Percentiles rank a stretch among this genome's conserved stretches.
phyloP scores from a whole-genome alignment of 176 grass and related monocot species.

The Typha latifolia region DNA sequence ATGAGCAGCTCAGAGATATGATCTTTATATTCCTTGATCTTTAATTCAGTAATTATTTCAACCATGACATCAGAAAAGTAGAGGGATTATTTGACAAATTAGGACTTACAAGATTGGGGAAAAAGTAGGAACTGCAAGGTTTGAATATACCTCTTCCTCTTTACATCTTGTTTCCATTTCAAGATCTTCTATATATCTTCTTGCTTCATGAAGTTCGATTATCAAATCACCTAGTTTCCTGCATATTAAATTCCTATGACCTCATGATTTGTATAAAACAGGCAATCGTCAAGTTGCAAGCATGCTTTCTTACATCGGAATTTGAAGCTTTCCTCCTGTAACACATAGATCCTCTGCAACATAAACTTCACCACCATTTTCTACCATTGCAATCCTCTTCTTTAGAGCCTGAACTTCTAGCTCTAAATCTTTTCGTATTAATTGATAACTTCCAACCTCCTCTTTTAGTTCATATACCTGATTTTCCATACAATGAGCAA shows the following conservation, averaged over 20 bases:
- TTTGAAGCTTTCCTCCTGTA: constrained; percentile 4
- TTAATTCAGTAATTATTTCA: constrained; percentile 10
- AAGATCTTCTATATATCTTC: constrained; percentile 46
- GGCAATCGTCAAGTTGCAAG: neutral
- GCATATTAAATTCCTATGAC: neutral
- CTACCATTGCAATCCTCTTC: constrained; percentile 25
- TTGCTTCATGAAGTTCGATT: constrained; percentile 53
- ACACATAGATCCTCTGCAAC: constrained; percentile 20
- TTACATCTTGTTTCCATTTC: constrained; percentile 39
- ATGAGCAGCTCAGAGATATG: constrained; percentile 69
- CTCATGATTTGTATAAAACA: neutral
- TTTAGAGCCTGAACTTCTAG: constrained; percentile 29
- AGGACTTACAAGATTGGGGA: constrained; percentile 11
- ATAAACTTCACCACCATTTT: constrained; percentile 36
- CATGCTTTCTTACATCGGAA: constrained; percentile 31
- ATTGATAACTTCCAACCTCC: constrained; percentile 64
- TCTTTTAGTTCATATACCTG: constrained; percentile 74
- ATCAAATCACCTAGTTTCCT: constrained; percentile 13
- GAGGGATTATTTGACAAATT: constrained; percentile 16
- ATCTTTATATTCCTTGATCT: constrained; percentile 65
- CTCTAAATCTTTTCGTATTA: constrained; percentile 35
- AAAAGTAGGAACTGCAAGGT: neutral
- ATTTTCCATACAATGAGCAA: neutral
- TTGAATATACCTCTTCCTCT: constrained; percentile 59
- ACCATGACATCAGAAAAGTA: constrained; percentile 8